phyloP scores from a whole-genome alignment of 345 rosid genomes.

The Populus tremula region DNA sequence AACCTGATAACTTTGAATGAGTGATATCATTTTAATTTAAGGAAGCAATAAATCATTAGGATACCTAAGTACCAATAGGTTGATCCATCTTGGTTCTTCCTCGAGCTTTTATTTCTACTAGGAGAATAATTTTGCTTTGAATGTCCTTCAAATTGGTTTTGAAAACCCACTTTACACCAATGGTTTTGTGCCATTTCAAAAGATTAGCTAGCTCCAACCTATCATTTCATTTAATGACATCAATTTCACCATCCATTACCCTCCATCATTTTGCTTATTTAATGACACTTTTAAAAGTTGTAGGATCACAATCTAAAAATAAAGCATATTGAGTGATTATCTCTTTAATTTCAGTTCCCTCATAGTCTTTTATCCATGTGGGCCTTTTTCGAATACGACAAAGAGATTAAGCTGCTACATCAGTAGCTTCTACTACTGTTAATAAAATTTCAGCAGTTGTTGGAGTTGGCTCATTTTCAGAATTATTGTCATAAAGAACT shows the following conservation, averaged over 20 bases:
- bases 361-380: not conserved
- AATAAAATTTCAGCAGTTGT: not conserved
- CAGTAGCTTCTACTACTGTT: not conserved
- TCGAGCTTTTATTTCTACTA: too few relatives aligned
- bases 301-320: conserved; percentile 2
- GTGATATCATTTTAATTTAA: too few relatives aligned
- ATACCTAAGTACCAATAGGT: too few relatives aligned
- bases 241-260: not conserved
- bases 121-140: too few relatives aligned
- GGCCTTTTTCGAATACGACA: not conserved
- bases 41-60: too few relatives aligned
- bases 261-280: not conserved
- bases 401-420: not conserved
- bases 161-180: not conserved
- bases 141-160: not conserved
- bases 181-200: not conserved
- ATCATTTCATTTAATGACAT: not conserved
- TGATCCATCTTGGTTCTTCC: too few relatives aligned
- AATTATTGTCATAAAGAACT: not conserved
- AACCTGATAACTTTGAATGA: too few relatives aligned
- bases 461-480: not conserved
- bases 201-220: not conserved
- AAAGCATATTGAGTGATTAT: not conserved
- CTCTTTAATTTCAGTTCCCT: not conserved
- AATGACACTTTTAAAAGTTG: not conserved